Evolutionary conservation across 2,329 filamentous ascomycete species (phyloP), one percentile per base, ranked within the genome.

Genomic region (Cladosporium colombiae): DNA sequence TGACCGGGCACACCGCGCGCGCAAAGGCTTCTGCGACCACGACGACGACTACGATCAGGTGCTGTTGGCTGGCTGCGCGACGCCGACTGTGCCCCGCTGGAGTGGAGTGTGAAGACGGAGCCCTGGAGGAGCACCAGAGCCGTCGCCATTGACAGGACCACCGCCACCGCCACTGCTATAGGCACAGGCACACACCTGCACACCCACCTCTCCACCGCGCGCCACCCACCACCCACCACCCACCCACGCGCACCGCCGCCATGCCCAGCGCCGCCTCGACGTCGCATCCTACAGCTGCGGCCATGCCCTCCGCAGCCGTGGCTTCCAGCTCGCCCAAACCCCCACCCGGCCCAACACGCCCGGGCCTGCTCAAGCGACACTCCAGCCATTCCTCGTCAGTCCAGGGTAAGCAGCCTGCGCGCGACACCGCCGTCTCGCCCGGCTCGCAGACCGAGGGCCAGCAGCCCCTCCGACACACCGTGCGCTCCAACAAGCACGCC

Each of bases 341-440:
- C 37, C 58, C 35, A 60, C 35, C 46, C n/a, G 62, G 61, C 46
- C 65, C 65, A 37, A 52, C 64, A 46, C 72, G 73, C 27, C 73
- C 74, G 27, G 62, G 70, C n/a, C 60, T 72, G 31, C 70, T 72
- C 66, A 72, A 73, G 65, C 68, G 73, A 52, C 71, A 75, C 67
- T 74, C 70, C 65, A 75, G 73, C 64, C 71, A 72, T 46, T 71
- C 70, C 16, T 73, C 74, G 50, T 62, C 68, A 29, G 64, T 64
- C 60, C 60, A 35, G 33, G 60, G 66, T 6, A 56, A 56, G 25
- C 64, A 67, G 13, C 50, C 23, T 21, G 44, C 56, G 11, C 63
- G 63, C 44, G 63, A 65, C 40, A 57, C 71, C 63, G 52, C 52
- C 16, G 50, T 67, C 25, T 75, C 72, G 64, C 73, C 74, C 53